Evolutionary conservation across 1,284 basidiomycete genomes (phyloP).

Genomic region (Pseudozyma sp.): DNA sequence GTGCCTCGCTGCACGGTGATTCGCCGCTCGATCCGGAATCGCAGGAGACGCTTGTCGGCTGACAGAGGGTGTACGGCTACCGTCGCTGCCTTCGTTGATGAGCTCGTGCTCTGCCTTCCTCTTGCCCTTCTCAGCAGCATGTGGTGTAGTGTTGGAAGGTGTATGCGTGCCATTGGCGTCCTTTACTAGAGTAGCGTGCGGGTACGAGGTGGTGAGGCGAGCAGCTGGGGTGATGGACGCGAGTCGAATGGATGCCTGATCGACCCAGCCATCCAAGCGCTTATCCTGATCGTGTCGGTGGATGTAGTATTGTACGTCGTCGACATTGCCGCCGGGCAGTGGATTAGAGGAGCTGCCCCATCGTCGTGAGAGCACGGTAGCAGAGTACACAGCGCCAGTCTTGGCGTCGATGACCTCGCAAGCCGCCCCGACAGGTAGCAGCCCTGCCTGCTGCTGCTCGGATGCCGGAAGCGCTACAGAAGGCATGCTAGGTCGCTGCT

Average conservation of each 20-base stretch:
- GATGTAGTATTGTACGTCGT: slow-evolving; percentile 40
- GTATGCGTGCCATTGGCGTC: slow-evolving; percentile 5
- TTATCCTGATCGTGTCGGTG: slow-evolving; percentile 48
- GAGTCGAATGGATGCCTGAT: slow-evolving; percentile 19
- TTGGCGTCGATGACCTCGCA: slow-evolving; percentile 33
- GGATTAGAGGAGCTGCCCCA: slow-evolving; percentile 31
- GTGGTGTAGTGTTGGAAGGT: neutral
- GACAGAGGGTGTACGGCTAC: slow-evolving; percentile 25
- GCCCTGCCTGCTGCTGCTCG: slow-evolving; percentile 10
- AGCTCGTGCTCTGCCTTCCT: slow-evolving; percentile 35
- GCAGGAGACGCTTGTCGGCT: slow-evolving; percentile 40
- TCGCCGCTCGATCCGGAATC: slow-evolving; percentile 13
- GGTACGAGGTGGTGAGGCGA: neutral
- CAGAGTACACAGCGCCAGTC: slow-evolving; percentile 6
- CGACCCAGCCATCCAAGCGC: slow-evolving; percentile 47
- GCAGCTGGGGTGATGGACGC: neutral
- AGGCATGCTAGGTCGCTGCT: slow-evolving; percentile 12
- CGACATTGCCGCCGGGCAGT: slow-evolving; percentile 14
- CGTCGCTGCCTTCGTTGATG: slow-evolving; percentile 25
- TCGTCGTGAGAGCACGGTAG: slow-evolving; percentile 31
- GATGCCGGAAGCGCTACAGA: slow-evolving; percentile 10
- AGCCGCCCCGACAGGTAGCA: slow-evolving; percentile 31
- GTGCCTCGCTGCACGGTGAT: slow-evolving; percentile 14
- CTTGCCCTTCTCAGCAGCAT: slow-evolving; percentile 31
- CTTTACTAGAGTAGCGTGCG: slow-evolving; percentile 1